Evolutionary conservation across 2,329 filamentous ascomycete species (phyloP).

Genomic region (Verticillium tricorpus): DNA sequence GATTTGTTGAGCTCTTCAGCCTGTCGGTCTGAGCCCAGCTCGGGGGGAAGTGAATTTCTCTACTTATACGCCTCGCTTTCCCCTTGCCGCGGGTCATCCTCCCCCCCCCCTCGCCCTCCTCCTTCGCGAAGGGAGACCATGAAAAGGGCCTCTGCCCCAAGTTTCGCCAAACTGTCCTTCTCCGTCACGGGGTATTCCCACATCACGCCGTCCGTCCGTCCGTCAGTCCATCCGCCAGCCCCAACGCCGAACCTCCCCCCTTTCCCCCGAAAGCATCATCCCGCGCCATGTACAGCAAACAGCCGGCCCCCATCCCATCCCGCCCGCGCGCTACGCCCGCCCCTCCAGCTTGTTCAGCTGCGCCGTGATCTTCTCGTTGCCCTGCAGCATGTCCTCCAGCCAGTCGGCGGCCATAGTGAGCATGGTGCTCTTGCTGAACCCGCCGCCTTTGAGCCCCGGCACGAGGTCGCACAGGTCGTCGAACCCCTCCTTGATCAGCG

Average conservation of each 20-base stretch:
- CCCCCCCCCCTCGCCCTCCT: background rate
- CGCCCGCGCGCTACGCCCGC: background rate
- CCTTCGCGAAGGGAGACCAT: background rate
- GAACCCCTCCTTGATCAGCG: constrained; percentile 77
- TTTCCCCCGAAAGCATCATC: background rate
- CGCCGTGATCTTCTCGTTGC: constrained; percentile 58
- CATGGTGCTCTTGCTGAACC: constrained; percentile 79
- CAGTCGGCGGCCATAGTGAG: constrained; percentile 72
- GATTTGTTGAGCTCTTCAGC: background rate
- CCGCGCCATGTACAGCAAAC: background rate
- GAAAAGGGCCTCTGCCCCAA: background rate
- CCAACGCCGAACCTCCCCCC: background rate
- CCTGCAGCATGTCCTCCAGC: constrained; percentile 66
- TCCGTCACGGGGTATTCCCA: background rate
- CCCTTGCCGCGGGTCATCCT: background rate
- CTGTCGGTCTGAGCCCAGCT: background rate
- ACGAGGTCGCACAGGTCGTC: constrained; percentile 75
- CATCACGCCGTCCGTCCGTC: background rate
- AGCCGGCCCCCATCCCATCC: background rate
- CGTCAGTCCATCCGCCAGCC: background rate
- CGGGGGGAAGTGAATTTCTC: background rate
- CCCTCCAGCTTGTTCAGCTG: constrained; percentile 41
- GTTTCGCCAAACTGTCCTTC: background rate
- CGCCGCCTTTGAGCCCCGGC: constrained; percentile 67
- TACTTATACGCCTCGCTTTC: background rate